Conservation (phyloP, 2,329 filamentous ascomycete species). For the Alternaria incomplexa region DNA sequence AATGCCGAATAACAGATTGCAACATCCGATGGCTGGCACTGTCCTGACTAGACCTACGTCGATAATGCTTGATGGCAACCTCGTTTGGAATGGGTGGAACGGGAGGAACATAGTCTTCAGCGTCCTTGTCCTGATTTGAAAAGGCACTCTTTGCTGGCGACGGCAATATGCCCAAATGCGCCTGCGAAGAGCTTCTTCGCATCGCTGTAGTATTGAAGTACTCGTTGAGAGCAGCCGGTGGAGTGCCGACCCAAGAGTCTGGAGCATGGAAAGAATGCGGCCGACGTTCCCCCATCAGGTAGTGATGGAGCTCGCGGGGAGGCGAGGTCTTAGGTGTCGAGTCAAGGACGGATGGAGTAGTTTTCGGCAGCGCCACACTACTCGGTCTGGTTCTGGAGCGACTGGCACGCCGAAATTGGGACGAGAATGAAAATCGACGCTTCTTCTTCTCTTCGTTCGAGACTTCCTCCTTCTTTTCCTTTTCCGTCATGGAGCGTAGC, state of each 20-base stretch:
- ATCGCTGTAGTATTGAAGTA: conserved; percentile 17
- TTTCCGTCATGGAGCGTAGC: conserved; percentile 12
- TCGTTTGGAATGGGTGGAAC: conserved; percentile 37
- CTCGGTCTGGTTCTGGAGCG: conserved; percentile 39
- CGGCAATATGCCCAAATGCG: conserved; percentile 31
- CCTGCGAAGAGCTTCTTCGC: conserved; percentile 3
- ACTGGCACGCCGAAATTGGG: conserved; percentile 42
- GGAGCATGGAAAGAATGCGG: conserved; percentile 43
- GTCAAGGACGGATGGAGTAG: conserved; percentile 9
- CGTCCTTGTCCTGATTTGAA: conserved; percentile 25
- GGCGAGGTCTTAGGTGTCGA: conserved; percentile 28
- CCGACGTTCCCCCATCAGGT: conserved; percentile 18
- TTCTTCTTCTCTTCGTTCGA: conserved; percentile 34
- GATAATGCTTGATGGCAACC: conserved; percentile 15
- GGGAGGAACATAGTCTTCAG: conserved; percentile 31
- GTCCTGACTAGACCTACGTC: conserved; percentile 19
- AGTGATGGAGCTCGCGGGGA: conserved; percentile 29
- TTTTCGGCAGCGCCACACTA: conserved; percentile 36
- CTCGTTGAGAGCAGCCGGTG: conserved; percentile 9
- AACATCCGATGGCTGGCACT: conserved; percentile 31
- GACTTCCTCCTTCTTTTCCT: conserved; percentile 13
- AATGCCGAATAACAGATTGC: conserved; percentile 37
- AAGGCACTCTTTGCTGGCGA: conserved; percentile 41
- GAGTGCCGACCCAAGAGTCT: conserved; percentile 30
- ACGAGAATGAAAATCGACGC: conserved; percentile 41